These are phyloP conservation scores for Tetragonia tetragonoides DNA, from an alignment of 148 eudicot species.

Conservation along the genomic window DNA sequence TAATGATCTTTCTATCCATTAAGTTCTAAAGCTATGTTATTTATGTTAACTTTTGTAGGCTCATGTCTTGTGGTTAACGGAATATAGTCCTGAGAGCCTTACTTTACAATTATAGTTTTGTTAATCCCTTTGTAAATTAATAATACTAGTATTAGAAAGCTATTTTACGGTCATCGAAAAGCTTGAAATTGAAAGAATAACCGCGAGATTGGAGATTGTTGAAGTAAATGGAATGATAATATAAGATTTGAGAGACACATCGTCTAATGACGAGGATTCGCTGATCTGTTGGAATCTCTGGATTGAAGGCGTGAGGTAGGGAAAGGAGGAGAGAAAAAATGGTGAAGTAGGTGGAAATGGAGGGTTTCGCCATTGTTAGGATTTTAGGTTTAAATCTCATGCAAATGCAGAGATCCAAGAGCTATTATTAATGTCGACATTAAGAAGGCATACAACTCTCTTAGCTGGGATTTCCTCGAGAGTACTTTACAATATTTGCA, in stretches of 20 bases:
- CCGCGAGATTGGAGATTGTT: conserved; percentile 44
- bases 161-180: conserved; percentile 46
- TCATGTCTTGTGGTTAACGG: no score
- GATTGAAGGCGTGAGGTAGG: conserved; percentile 35
- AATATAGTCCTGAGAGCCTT: no score
- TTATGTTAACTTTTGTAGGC: no score
- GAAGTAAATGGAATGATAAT: conserved; percentile 60
- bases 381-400: conserved; percentile 24
- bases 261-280: conserved; percentile 37
- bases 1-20: no score
- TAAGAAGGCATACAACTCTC: no score
- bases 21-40: no score
- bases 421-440: no score
- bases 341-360: conserved; percentile 20
- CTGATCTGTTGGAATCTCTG: conserved; percentile 41
- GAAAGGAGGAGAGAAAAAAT: conserved; percentile 32
- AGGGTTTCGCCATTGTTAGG: conserved; percentile 32
- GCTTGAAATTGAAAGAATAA: conserved; percentile 56
- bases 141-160: conserved; percentile 8
- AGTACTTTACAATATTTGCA: no score
- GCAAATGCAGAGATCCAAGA: neutral
- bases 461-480: no score
- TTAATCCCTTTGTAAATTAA: no score
- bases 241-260: conserved; percentile 24
- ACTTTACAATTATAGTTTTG: no score